Conservation (phyloP, 257 asterid species). For the Ilex asprella region DNA sequence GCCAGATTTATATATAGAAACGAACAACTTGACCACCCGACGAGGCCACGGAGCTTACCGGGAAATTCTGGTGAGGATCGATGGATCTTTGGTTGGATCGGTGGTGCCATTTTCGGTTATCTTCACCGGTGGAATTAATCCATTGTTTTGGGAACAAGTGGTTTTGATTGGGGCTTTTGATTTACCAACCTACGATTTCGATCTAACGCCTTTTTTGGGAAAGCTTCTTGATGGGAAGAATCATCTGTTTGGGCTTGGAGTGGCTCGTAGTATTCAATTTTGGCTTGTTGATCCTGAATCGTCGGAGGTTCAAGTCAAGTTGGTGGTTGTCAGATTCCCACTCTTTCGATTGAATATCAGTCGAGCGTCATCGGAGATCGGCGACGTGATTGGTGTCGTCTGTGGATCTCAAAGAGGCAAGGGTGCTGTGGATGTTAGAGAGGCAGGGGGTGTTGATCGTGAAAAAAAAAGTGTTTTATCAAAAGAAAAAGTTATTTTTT, state of each 20-base stretch:
- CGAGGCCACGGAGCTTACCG: conserved; percentile 73
- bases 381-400: too few relatives aligned
- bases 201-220: conserved; percentile 62
- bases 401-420: too few relatives aligned
- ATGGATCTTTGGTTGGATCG: conserved; percentile 54
- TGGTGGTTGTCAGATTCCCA: conserved; percentile 27
- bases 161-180: conserved; percentile 84
- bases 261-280: conserved; percentile 51
- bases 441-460: too few relatives aligned
- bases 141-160: conserved; percentile 80
- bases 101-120: conserved; percentile 76
- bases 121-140: conserved; percentile 75
- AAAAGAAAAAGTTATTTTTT: too few relatives aligned
- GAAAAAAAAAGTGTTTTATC: too few relatives aligned
- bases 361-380: too few relatives aligned
- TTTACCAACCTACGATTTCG: conserved; percentile 71
- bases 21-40: conserved; percentile 28
- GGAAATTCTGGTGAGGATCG: conserved; percentile 58
- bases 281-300: conserved; percentile 58
- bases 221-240: conserved; percentile 45
- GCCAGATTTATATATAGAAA: conserved; percentile 51
- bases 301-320: conserved; percentile 36
- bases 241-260: conserved; percentile 51
- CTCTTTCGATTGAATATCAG: conserved; percentile 21
- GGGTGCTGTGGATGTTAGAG: too few relatives aligned